phyloP scores from a whole-genome alignment of 1,284 basidiomycete species.

The Marasmius sp. region DNA sequence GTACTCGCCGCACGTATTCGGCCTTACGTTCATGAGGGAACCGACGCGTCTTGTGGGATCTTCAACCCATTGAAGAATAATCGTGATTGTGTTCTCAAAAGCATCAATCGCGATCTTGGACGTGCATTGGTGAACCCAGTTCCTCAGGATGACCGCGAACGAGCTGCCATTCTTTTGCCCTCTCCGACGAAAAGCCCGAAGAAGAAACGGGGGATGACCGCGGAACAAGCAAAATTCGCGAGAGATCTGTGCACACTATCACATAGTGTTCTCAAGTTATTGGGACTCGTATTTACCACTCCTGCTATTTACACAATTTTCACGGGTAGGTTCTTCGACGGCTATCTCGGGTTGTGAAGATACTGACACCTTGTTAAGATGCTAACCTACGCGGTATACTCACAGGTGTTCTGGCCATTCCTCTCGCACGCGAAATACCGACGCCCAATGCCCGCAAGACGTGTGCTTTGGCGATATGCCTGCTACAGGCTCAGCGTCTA shows the following conservation, averaged over 20 bases:
- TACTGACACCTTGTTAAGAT: conserved; percentile 37
- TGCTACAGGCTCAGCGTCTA: conserved; percentile 68
- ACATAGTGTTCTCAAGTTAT: conserved; percentile 65
- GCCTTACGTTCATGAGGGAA: conserved; percentile 42
- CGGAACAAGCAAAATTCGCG: conserved; percentile 72
- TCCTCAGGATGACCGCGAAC: conserved; percentile 26
- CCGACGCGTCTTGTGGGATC: conserved; percentile 62
- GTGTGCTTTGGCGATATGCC: conserved; percentile 70
- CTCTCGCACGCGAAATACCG: conserved; percentile 62
- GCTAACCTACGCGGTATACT: conserved; percentile 58
- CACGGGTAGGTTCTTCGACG: conserved; percentile 44
- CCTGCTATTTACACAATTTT: conserved; percentile 62
- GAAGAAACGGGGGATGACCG: conserved; percentile 68
- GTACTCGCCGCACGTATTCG: conserved; percentile 64
- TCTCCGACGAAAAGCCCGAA: conserved; percentile 48
- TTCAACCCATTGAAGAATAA: conserved; percentile 67
- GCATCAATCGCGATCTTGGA: conserved; percentile 62
- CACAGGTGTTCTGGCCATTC: conserved; percentile 65
- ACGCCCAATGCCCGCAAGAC: conserved; percentile 84
- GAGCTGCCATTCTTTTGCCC: conserved; percentile 31
- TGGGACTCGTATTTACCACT: conserved; percentile 57
- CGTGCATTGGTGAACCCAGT: conserved; percentile 61
- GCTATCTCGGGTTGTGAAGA: conserved; percentile 1
- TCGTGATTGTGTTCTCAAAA: conserved; percentile 45
- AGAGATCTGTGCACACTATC: conserved; percentile 71